phyloP scores from a whole-genome alignment of 345 rosid species.

The Camelina neglecta region DNA sequence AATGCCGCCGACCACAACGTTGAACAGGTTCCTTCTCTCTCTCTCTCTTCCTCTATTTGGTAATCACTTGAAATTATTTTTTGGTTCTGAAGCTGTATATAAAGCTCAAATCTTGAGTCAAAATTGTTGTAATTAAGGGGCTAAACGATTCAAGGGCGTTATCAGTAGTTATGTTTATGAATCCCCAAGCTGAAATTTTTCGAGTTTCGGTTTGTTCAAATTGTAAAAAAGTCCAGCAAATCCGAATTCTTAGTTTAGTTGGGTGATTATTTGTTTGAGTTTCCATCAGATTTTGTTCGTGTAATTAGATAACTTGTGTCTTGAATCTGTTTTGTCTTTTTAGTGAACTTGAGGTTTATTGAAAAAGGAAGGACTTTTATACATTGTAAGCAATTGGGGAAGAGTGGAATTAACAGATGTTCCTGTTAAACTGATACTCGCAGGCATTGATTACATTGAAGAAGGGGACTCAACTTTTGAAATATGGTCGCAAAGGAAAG shows the following conservation, averaged over 20 bases:
- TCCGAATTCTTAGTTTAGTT: not conserved
- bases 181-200: not conserved
- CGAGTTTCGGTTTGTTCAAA: conserved; percentile 1
- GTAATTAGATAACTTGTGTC: not conserved
- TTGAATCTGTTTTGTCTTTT: not conserved
- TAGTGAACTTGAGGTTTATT: conserved; percentile 15
- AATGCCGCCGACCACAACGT: conserved; percentile 86
- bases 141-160: not conserved
- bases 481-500: conserved; percentile 94
- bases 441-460: conserved; percentile 87
- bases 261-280: not conserved
- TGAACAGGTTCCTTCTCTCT: conserved; percentile 64
- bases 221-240: not conserved
- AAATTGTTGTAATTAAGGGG: not conserved
- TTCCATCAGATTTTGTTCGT: not conserved
- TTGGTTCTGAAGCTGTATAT: not conserved
- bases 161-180: no score
- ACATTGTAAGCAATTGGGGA: conserved; percentile 9
- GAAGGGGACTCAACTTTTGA: conserved; percentile 90
- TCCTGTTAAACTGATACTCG: conserved; percentile 11
- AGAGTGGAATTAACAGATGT: not conserved
- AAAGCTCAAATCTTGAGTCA: not conserved
- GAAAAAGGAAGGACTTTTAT: conserved; percentile 15
- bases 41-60: conserved; percentile 3
- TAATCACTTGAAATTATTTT: not conserved